phyloP scores from a whole-genome alignment of 2,329 filamentous ascomycete genomes.

The Alternaria solani region DNA sequence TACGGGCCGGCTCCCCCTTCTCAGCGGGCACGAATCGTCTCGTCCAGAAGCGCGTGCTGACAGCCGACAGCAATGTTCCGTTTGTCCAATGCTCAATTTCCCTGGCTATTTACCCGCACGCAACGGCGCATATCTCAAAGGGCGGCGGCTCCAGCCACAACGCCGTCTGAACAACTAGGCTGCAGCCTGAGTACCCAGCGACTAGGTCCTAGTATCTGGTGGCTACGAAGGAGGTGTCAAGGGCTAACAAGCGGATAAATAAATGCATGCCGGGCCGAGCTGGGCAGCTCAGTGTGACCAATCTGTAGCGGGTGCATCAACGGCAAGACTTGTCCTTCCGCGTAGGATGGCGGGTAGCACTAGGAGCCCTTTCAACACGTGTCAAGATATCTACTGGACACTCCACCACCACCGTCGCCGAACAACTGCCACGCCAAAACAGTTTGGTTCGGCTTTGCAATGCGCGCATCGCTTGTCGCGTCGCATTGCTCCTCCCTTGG shows the following conservation, averaged over 20 bases:
- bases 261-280: slow-evolving; percentile 4
- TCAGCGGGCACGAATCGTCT: slow-evolving; percentile 15
- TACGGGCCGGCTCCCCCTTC: slow-evolving; percentile 6
- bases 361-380: slow-evolving; percentile 10
- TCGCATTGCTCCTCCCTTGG: slow-evolving; percentile 7
- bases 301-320: slow-evolving; percentile 33
- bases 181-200: not conserved
- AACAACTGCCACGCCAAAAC: not conserved
- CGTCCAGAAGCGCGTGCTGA: slow-evolving; percentile 29
- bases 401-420: slow-evolving; percentile 1
- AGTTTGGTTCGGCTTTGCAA: not conserved
- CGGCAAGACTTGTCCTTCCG: slow-evolving; percentile 11
- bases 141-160: slow-evolving; percentile 28
- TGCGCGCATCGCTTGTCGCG: not conserved
- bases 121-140: slow-evolving; percentile 30
- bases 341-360: not conserved
- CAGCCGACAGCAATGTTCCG: slow-evolving; percentile 26
- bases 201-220: slow-evolving; percentile 20
- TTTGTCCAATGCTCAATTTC: slow-evolving; percentile 33
- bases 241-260: slow-evolving; percentile 31
- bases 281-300: slow-evolving; percentile 33
- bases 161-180: not conserved
- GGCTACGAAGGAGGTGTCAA: slow-evolving; percentile 6
- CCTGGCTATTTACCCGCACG: slow-evolving; percentile 45
- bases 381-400: slow-evolving; percentile 15